These are phyloP conservation scores for Eremothecium coryli DNA, from an alignment of 1,139 yeast genomes.

Conservation along the genomic window DNA sequence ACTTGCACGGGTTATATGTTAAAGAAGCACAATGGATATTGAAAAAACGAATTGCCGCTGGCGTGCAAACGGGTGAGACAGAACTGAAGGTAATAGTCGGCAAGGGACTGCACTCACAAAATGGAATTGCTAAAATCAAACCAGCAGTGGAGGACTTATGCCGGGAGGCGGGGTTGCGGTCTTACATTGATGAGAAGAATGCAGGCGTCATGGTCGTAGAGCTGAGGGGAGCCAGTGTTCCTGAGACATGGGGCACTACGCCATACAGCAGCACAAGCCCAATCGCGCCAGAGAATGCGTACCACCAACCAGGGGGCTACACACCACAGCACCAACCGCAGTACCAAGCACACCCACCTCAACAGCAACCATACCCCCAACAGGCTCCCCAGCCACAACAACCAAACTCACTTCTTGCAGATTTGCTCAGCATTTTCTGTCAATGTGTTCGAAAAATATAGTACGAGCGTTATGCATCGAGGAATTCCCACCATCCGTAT, in stretches of 20 bases:
- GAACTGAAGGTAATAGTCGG: conserved; percentile 72
- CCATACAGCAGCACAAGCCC: conserved; percentile 20
- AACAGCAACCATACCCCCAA: conserved; percentile 30
- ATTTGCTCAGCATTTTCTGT: conserved; percentile 23
- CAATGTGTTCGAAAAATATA: conserved; percentile 23
- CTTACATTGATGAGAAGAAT: conserved; percentile 59
- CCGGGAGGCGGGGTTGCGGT: conserved; percentile 49
- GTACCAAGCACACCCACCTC: no score
- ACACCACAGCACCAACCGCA: conserved; percentile 26
- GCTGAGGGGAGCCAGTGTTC: conserved; percentile 43
- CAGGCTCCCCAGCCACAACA: neutral
- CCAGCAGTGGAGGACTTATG: conserved; percentile 84
- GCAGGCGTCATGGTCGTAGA: conserved; percentile 73
- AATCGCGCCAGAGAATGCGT: conserved; percentile 9
- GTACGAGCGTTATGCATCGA: no score
- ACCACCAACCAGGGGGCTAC: conserved; percentile 25
- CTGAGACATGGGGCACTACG: conserved; percentile 40
- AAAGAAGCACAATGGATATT: conserved; percentile 78
- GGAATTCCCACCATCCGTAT: no score
- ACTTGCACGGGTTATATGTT: conserved; percentile 83
- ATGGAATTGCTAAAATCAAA: conserved; percentile 77
- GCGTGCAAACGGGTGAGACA: conserved; percentile 49
- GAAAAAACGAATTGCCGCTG: conserved; percentile 63
- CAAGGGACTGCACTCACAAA: conserved; percentile 78
- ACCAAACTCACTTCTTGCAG: conserved; percentile 7